phyloP scores from a whole-genome alignment of 2,329 filamentous ascomycete species.

The Ilyonectria sp. region DNA sequence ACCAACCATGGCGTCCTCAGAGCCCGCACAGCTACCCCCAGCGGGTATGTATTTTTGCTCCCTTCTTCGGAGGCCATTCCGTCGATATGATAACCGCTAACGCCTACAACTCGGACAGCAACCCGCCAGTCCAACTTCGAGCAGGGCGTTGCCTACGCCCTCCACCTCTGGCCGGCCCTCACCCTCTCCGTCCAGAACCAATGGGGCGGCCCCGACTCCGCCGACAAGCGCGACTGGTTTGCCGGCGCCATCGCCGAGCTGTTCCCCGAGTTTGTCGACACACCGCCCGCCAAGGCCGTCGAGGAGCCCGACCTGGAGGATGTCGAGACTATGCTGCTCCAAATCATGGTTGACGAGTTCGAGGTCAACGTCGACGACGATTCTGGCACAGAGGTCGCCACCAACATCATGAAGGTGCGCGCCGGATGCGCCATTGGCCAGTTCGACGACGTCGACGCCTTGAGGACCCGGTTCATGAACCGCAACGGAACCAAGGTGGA shows the following conservation, averaged over 20 bases:
- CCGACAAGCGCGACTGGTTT: slow-evolving; percentile 97
- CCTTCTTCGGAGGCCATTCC: not conserved
- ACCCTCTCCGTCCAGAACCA: slow-evolving; percentile 87
- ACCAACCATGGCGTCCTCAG: slow-evolving; percentile 52
- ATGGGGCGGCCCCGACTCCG: slow-evolving; percentile 88
- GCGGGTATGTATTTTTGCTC: slow-evolving; percentile 46
- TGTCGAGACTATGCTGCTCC: slow-evolving; percentile 86
- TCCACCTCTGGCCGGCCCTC: slow-evolving; percentile 91
- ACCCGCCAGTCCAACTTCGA: slow-evolving; percentile 80
- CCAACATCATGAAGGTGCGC: slow-evolving; percentile 78
- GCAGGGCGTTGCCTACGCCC: slow-evolving; percentile 85
- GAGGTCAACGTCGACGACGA: slow-evolving; percentile 94
- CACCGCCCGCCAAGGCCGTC: slow-evolving; percentile 47
- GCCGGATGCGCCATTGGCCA: slow-evolving; percentile 76
- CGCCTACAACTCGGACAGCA: slow-evolving; percentile 55
- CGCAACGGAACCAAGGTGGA: slow-evolving; percentile 72
- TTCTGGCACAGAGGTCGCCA: slow-evolving; percentile 81
- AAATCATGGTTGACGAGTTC: slow-evolving; percentile 97
- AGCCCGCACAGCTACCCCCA: slow-evolving; percentile 49
- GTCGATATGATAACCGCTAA: not conserved
- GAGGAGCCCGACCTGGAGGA: slow-evolving; percentile 80
- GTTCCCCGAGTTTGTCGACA: slow-evolving; percentile 75
- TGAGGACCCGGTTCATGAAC: slow-evolving; percentile 75
- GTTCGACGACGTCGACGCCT: slow-evolving; percentile 73
- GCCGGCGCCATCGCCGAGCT: slow-evolving; percentile 89